These are phyloP conservation scores for Jaltomata sinuosa DNA, from an alignment of 257 asterid species.

Conservation along the genomic window DNA sequence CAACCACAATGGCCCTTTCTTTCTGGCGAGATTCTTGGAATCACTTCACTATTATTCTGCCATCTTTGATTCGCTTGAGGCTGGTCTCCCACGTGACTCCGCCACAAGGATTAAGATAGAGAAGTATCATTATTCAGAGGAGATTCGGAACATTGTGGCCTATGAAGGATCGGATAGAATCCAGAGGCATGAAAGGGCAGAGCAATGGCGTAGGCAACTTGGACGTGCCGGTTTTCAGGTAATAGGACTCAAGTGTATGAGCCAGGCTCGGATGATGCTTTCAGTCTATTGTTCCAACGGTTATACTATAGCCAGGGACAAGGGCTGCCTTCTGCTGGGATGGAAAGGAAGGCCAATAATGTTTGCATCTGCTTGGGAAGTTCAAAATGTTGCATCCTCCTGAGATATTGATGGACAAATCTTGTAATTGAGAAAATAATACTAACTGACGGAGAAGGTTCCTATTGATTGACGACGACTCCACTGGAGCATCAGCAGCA, in stretches of 20 bases:
- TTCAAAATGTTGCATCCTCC: background rate
- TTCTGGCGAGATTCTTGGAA: constrained; percentile 50
- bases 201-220: no score
- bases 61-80: constrained; percentile 51
- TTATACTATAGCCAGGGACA: constrained; percentile 33
- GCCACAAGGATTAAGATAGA: constrained; percentile 38
- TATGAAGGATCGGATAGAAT: constrained; percentile 49
- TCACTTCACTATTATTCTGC: constrained; percentile 60
- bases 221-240: no score
- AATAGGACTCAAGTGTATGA: no score
- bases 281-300: constrained; percentile 39
- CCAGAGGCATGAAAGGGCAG: no score
- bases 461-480: background rate
- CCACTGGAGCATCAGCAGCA: background rate
- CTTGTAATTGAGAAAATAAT: no score
- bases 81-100: constrained; percentile 23
- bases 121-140: constrained; percentile 27
- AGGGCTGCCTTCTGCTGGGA: constrained; percentile 56
- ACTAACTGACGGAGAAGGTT: background rate
- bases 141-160: constrained; percentile 42
- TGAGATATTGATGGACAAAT: background rate
- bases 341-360: constrained; percentile 68
- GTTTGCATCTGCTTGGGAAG: constrained; percentile 51
- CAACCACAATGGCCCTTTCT: constrained; percentile 50
- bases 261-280: no score